These are phyloP conservation scores for Paramecium pentaurelia DNA, from an alignment of 73 alveolate genomes.

Conservation along the genomic window DNA sequence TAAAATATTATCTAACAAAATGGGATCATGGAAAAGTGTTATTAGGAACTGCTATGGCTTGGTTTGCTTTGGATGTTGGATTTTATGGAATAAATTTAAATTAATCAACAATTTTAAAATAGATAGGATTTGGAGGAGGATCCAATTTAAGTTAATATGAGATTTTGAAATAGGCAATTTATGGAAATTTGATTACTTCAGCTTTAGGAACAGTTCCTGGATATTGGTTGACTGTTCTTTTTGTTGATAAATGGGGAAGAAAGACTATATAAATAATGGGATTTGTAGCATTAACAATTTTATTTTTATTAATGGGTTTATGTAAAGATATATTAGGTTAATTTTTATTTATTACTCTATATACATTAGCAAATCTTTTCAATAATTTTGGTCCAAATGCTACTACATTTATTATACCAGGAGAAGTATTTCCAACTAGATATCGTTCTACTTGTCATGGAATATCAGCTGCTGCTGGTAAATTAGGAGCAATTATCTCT, in stretches of 20 bases:
- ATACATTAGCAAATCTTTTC: conserved; percentile 11
- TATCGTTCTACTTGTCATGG: conserved; percentile 57
- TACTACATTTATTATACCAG: conserved; percentile 51
- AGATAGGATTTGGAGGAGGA: neutral
- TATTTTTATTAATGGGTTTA: conserved; percentile 1
- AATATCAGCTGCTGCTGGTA: conserved; percentile 35
- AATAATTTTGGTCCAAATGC: conserved; percentile 40
- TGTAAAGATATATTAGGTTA: neutral
- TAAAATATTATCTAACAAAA: neutral
- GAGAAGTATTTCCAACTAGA: conserved; percentile 47
- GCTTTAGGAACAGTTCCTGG: conserved; percentile 52
- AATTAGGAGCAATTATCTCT: neutral
- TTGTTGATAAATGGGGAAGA: conserved; percentile 41
- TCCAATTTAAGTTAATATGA: neutral
- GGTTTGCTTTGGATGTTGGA: conserved; percentile 23
- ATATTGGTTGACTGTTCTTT: conserved; percentile 19
- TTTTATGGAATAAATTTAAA: conserved; percentile 19
- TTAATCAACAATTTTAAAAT: neutral
- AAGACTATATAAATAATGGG: neutral
- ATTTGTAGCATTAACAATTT: conserved; percentile 17
- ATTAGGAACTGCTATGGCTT: neutral
- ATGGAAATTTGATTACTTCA: neutral
- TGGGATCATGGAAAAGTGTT: neutral
- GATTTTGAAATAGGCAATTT: neutral
- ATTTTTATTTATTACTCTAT: neutral